Evolutionary conservation across 2,329 filamentous ascomycete genomes (phyloP).

Genomic region (Apiospora hydei): DNA sequence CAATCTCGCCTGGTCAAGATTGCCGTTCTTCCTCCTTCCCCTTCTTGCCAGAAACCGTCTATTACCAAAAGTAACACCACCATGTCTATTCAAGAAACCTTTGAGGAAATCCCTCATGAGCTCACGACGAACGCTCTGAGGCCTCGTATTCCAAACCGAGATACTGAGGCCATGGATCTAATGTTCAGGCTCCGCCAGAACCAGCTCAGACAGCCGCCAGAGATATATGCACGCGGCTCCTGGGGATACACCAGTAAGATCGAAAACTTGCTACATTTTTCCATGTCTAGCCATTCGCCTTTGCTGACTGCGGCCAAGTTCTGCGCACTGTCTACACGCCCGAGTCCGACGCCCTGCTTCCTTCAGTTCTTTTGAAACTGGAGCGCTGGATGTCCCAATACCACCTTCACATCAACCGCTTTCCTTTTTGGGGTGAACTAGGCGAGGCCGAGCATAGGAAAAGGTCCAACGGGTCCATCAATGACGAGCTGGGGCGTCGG

Average conservation of each 20-base stretch:
- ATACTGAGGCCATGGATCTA: not conserved
- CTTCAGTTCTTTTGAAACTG: not conserved
- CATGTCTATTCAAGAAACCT: not conserved
- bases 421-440: not conserved
- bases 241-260: slow-evolving; percentile 5
- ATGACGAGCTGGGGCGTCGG: not conserved
- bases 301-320: not conserved
- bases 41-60: slow-evolving; percentile 23
- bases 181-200: not conserved
- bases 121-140: not conserved
- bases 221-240: not conserved
- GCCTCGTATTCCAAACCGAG: not conserved
- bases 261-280: not conserved
- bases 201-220: not conserved
- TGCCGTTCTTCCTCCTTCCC: too few relatives aligned
- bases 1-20: too few relatives aligned
- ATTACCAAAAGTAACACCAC: not conserved
- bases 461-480: not conserved
- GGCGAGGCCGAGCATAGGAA: not conserved
- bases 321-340: not conserved
- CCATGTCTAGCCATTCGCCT: not conserved
- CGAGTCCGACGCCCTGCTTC: not conserved
- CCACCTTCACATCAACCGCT: not conserved
- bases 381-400: not conserved
- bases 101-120: not conserved